Conservation (phyloP, 2,329 filamentous ascomycete species). For the Pyrenophora teres region DNA sequence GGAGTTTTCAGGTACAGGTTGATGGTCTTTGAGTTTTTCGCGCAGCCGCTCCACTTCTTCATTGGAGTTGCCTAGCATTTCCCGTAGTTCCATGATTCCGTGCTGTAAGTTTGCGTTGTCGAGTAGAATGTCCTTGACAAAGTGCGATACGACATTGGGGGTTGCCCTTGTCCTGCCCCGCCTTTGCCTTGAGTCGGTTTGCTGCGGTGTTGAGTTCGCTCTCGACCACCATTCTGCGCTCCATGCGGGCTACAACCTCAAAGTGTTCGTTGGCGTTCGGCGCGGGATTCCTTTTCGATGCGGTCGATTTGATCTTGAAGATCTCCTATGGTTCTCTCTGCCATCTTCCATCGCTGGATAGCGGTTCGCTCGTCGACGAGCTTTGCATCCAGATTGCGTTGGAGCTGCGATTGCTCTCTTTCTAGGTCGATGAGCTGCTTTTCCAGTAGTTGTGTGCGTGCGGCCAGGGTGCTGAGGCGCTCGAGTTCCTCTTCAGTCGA, state of each 20-base stretch:
- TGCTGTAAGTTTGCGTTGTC: slow-evolving; percentile 94
- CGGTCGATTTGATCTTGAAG: slow-evolving; percentile 86
- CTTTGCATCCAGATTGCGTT: slow-evolving; percentile 67
- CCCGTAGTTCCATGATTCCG: slow-evolving; percentile 86
- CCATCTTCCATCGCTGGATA: slow-evolving; percentile 80
- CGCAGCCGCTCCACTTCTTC: slow-evolving; percentile 88
- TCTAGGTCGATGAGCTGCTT: slow-evolving; percentile 79
- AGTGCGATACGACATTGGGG: slow-evolving; percentile 84
- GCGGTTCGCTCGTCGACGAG: slow-evolving; percentile 79
- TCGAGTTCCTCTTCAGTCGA: slow-evolving; percentile 79
- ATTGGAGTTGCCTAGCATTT: slow-evolving; percentile 89
- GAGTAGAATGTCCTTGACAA: slow-evolving; percentile 91
- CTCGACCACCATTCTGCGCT: slow-evolving; percentile 80
- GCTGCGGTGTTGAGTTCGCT: slow-evolving; percentile 79
- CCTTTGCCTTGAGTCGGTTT: slow-evolving; percentile 73
- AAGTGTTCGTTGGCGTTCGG: slow-evolving; percentile 79
- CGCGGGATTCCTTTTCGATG: slow-evolving; percentile 80
- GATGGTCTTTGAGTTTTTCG: slow-evolving; percentile 79
- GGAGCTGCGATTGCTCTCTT: slow-evolving; percentile 75
- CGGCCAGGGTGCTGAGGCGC: slow-evolving; percentile 72
- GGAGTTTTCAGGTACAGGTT: slow-evolving; percentile 59
- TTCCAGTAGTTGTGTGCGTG: slow-evolving; percentile 78
- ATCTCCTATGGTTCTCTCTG: slow-evolving; percentile 76
- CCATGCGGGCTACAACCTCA: slow-evolving; percentile 81
- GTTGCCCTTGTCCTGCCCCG: slow-evolving; percentile 63